Evolutionary conservation across 129 eudicot genomes (phyloP).

Genomic region (Solidago caesia): DNA sequence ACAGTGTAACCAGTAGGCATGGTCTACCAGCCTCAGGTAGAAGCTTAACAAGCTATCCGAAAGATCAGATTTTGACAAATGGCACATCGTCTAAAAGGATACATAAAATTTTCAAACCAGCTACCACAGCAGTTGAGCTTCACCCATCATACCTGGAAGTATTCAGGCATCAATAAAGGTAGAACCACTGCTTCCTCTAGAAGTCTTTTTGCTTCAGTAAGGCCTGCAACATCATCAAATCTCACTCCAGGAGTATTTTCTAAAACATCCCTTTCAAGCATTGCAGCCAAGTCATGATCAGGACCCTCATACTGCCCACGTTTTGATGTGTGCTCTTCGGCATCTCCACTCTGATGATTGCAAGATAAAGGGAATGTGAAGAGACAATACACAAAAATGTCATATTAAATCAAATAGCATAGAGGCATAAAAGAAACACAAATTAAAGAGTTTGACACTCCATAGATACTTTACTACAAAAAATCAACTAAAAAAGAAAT

Average conservation of each 20-base stretch:
- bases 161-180: conserved; percentile 99
- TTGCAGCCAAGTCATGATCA: conserved; percentile 94
- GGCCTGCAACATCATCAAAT: conserved; percentile 98
- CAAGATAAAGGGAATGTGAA: neutral
- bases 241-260: conserved; percentile 91
- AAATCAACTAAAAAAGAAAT: neutral
- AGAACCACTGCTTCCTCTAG: conserved; percentile 87
- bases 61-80: neutral
- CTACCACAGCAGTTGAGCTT: neutral
- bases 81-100: neutral
- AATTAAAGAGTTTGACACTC: neutral
- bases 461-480: neutral
- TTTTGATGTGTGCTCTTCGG: conserved; percentile 90
- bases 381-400: neutral
- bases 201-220: conserved; percentile 95
- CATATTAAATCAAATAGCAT: neutral
- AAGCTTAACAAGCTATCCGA: neutral
- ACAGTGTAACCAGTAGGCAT: neutral
- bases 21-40: neutral
- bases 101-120: neutral
- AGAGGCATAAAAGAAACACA: neutral
- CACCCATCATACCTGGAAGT: conserved; percentile 74
- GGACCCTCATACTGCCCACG: conserved; percentile 93
- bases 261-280: conserved; percentile 95
- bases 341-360: conserved; percentile 62